phyloP scores from a whole-genome alignment of 768 basidiomycete genomes.

The Fibroporia radiculosa region DNA sequence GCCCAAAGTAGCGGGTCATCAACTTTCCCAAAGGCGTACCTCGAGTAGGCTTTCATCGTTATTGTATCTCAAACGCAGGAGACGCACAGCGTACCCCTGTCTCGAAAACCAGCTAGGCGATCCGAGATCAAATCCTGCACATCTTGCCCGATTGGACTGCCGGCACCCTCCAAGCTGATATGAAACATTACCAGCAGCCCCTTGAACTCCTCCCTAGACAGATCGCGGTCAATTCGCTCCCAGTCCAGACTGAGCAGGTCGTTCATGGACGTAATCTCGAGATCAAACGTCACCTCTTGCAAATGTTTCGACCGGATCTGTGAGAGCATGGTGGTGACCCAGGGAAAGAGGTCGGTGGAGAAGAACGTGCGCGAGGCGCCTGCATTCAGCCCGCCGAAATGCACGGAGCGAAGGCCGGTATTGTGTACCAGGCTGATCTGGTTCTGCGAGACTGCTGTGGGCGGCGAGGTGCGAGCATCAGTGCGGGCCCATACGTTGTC shows the following conservation, averaged over 20 bases:
- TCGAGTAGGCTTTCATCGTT: no score
- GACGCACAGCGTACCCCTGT: conserved; percentile 16
- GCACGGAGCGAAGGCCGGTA: conserved; percentile 19
- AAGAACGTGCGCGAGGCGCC: conserved; percentile 16
- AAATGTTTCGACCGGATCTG: conserved; percentile 15
- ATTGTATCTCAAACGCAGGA: conserved; percentile 19
- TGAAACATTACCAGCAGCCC: conserved; percentile 19
- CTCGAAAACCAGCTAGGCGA: conserved; percentile 14
- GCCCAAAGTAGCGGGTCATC: no score
- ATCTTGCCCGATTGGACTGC: conserved; percentile 9
- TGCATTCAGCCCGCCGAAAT: conserved; percentile 21
- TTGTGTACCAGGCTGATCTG: conserved; percentile 21
- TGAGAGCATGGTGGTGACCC: conserved; percentile 18
- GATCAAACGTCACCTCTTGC: conserved; percentile 18
- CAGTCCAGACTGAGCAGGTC: conserved; percentile 20
- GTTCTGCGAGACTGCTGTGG: conserved; percentile 16
- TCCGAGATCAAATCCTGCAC: conserved; percentile 11
- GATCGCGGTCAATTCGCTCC: conserved; percentile 19
- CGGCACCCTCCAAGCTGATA: conserved; percentile 14
- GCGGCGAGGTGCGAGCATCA: no score
- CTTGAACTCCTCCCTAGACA: conserved; percentile 16
- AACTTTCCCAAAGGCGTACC: no score
- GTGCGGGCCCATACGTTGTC: no score
- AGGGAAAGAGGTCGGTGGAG: conserved; percentile 18
- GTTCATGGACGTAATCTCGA: conserved; percentile 15